Percentiles rank a stretch among this genome's conserved stretches.
These are phyloP conservation scores for Gnaphalium uliginosum DNA, from an alignment of 129 eudicot species.

Conservation along the genomic window DNA sequence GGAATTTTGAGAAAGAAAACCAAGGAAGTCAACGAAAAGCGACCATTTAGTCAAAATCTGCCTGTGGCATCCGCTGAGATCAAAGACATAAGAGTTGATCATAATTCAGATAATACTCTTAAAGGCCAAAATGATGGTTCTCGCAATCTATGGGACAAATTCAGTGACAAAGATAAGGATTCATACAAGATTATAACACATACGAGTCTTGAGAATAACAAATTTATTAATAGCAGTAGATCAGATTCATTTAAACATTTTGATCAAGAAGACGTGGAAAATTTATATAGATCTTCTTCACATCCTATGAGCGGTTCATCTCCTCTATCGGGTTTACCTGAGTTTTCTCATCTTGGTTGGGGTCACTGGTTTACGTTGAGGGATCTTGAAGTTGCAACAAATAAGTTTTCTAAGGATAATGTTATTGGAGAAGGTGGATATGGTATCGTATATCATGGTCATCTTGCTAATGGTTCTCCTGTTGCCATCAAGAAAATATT, in stretches of 20 bases:
- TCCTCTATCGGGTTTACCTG: constrained; percentile 71
- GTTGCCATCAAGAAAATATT: constrained; percentile 78
- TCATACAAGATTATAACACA: constrained; percentile 54
- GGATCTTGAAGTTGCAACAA: constrained; percentile 72
- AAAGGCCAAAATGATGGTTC: constrained; percentile 30
- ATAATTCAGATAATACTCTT: constrained; percentile 44
- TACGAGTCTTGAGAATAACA: constrained; percentile 43
- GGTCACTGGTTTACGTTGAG: constrained; percentile 90
- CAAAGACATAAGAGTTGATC: constrained; percentile 78
- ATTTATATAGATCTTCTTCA: constrained; percentile 31
- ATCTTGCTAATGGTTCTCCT: constrained; percentile 64
- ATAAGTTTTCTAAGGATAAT: constrained; percentile 67
- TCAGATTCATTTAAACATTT: constrained; percentile 61
- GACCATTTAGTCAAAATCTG: constrained; percentile 52
- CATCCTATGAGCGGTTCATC: constrained; percentile 56
- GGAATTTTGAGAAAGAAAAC: constrained; percentile 55
- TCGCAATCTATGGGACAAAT: constrained; percentile 45
- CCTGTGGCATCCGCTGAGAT: constrained; percentile 58
- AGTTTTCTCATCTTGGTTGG: constrained; percentile 90
- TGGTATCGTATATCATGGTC: constrained; percentile 74
- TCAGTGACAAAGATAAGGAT: constrained; percentile 63
- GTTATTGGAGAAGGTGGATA: constrained; percentile 90
- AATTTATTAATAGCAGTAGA: constrained; percentile 40
- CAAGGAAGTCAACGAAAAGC: constrained; percentile 37
- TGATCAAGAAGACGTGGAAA: constrained; percentile 44